Evolutionary conservation across 129 eudicot genomes (phyloP).

Genomic region (Chrysanthemum lavandulifolium): DNA sequence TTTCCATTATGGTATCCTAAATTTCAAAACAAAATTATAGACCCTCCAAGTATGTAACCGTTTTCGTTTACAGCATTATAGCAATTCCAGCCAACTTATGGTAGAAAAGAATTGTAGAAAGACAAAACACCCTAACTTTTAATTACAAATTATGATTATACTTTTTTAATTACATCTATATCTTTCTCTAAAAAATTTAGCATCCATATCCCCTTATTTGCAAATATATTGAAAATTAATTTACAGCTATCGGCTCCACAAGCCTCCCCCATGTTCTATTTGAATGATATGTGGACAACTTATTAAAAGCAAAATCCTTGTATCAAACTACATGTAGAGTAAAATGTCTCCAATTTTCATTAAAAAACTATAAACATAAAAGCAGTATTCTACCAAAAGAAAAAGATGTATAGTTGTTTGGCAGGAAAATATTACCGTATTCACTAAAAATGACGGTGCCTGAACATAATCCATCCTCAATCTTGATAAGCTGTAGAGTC

Average conservation of each 20-base stretch:
- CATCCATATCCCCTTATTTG: background rate
- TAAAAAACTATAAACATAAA: too few species aligned
- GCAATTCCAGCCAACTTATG: too few species aligned
- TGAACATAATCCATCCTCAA: conserved; percentile 90
- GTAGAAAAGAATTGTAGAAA: too few species aligned
- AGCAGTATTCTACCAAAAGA: background rate
- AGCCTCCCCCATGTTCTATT: background rate
- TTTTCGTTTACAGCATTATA: too few species aligned
- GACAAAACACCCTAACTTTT: background rate
- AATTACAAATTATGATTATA: too few species aligned
- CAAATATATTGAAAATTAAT: background rate
- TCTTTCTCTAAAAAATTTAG: background rate
- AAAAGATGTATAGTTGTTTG: background rate
- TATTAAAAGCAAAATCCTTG: background rate
- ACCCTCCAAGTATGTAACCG: too few species aligned
- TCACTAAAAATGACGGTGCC: conserved; percentile 78
- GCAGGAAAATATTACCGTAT: conserved; percentile 43
- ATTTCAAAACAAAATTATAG: too few species aligned
- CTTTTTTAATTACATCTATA: background rate
- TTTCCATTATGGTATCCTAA: too few species aligned
- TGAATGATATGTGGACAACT: background rate
- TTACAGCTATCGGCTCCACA: background rate
- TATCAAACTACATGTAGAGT: background rate
- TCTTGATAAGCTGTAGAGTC: conserved; percentile 83
- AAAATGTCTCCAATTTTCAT: background rate